A percentile compares a stretch with the other conserved stretches of the same genome.
Conservation (phyloP, 805 yeast species). For the Zygosaccharomyces kombuchaensis region DNA sequence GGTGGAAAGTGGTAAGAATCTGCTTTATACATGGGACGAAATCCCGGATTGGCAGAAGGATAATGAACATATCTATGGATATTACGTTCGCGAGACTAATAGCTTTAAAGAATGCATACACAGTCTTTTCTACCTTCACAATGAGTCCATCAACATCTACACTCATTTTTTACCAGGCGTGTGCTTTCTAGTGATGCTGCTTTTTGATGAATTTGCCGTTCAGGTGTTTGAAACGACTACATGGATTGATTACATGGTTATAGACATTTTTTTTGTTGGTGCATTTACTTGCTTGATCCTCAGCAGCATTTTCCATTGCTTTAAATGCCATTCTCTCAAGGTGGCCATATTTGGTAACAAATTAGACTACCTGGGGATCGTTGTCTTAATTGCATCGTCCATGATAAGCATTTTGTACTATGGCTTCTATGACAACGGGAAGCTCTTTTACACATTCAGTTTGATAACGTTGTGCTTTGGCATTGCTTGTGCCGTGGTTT, state of each 20-base stretch:
- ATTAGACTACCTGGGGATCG: constrained; percentile 72
- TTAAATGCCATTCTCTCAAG: constrained; percentile 58
- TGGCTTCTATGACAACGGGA: constrained; percentile 44
- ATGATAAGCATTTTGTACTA: constrained; percentile 48
- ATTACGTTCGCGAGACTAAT: constrained; percentile 56
- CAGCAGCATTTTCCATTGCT: constrained; percentile 62
- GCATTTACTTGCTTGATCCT: constrained; percentile 54
- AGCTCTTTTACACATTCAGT: constrained; percentile 38
- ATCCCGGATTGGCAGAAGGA: constrained; percentile 72
- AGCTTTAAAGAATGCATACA: constrained; percentile 43
- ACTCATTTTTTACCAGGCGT: constrained; percentile 51
- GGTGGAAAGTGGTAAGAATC: background rate
- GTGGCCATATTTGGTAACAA: constrained; percentile 60
- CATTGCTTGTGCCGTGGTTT: constrained; percentile 53
- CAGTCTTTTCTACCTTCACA: constrained; percentile 57
- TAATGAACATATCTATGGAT: constrained; percentile 57
- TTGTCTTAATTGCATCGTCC: constrained; percentile 59
- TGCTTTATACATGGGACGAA: constrained; percentile 40
- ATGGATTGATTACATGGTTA: constrained; percentile 37
- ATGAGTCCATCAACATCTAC: constrained; percentile 70
- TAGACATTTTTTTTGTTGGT: constrained; percentile 44
- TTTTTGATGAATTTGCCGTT: constrained; percentile 32
- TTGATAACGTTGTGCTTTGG: constrained; percentile 54
- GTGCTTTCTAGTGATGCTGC: constrained; percentile 19
- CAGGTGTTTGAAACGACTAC: constrained; percentile 40